These are phyloP conservation scores for Glarea lozoyensis DNA, from an alignment of 495 filamentous ascomycete species.

Conservation along the genomic window DNA sequence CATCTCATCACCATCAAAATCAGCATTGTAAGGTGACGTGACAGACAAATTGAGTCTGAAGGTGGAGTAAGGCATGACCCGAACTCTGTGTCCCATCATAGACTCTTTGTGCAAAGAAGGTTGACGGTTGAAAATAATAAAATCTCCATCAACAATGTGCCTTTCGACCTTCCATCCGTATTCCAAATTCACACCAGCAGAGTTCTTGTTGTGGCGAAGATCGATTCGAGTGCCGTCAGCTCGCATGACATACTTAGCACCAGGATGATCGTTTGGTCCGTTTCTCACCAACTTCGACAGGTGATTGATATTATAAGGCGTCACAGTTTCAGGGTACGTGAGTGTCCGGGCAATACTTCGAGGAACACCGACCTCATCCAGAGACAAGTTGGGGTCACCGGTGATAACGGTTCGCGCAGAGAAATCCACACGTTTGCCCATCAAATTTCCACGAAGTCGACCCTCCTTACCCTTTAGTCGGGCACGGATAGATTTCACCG, in stretches of 20 bases:
- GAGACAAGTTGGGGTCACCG: slow-evolving; percentile 89
- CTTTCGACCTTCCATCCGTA: slow-evolving; percentile 99
- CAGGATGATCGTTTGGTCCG: slow-evolving; percentile 88
- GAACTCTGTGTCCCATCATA: slow-evolving; percentile 98
- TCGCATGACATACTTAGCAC: slow-evolving; percentile 90
- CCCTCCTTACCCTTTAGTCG: slow-evolving; percentile 98
- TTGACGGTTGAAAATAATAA: slow-evolving; percentile 98
- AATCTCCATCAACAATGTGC: slow-evolving; percentile 90
- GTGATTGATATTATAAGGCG: slow-evolving; percentile 93
- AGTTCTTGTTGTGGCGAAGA: slow-evolving; percentile 76
- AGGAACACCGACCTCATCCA: slow-evolving; percentile 95
- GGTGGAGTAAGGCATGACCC: slow-evolving; percentile 97
- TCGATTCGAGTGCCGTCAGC: slow-evolving; percentile 89
- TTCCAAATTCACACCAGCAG: slow-evolving; percentile 69
- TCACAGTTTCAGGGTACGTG: slow-evolving; percentile 96
- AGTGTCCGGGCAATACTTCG: slow-evolving; percentile 78
- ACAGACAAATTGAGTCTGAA: slow-evolving; percentile 96
- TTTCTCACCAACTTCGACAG: slow-evolving; percentile 82
- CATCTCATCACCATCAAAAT: slow-evolving; percentile 99
- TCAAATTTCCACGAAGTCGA: slow-evolving; percentile 92
- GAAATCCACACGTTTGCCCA: slow-evolving; percentile 99
- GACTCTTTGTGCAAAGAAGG: slow-evolving; percentile 98
- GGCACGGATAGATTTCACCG: slow-evolving; percentile 91
- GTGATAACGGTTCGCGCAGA: slow-evolving; percentile 99
- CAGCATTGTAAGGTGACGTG: slow-evolving; percentile 96